Evolutionary conservation across 306 rosid genomes (phyloP).

Genomic region (Quercus ilex): DNA sequence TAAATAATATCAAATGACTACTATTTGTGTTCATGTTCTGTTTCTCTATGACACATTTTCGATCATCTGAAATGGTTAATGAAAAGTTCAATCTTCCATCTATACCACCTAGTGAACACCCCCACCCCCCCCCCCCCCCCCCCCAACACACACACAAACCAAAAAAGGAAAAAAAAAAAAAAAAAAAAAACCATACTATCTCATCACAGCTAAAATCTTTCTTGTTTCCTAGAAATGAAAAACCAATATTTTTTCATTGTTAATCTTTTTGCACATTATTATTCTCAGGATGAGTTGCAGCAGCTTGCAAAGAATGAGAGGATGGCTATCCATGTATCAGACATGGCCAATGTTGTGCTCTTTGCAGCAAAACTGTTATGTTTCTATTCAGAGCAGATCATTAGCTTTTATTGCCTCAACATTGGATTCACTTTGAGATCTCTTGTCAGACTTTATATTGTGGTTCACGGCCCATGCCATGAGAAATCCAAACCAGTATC

Average conservation of each 20-base stretch:
- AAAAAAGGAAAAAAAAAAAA: neutral
- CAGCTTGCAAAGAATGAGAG: constrained; percentile 64
- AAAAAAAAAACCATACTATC: too few species aligned
- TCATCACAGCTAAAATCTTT: neutral
- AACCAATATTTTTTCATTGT: neutral
- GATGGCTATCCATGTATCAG: constrained; percentile 52
- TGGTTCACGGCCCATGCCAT: constrained; percentile 79
- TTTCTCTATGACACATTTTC: too few species aligned
- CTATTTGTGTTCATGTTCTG: too few species aligned
- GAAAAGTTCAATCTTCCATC: too few species aligned
- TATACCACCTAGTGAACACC: too few species aligned
- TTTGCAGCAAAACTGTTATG: constrained; percentile 66
- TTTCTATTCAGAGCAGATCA: constrained; percentile 64
- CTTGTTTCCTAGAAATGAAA: neutral
- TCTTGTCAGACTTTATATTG: constrained; percentile 75
- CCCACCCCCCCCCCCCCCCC: too few species aligned
- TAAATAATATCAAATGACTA: too few species aligned
- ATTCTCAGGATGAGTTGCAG: constrained; percentile 60
- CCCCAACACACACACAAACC: too few species aligned
- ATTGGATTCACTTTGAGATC: constrained; percentile 81
- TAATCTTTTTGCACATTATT: neutral
- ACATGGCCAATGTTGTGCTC: constrained; percentile 51
- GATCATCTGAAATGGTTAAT: too few species aligned
- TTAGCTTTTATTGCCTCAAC: constrained; percentile 83
- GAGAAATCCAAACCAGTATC: constrained; percentile 60